Percentiles rank a stretch among this genome's conserved stretches.
phyloP scores from a whole-genome alignment of 768 basidiomycete species.

The Coprinopsis marcescibilis region DNA sequence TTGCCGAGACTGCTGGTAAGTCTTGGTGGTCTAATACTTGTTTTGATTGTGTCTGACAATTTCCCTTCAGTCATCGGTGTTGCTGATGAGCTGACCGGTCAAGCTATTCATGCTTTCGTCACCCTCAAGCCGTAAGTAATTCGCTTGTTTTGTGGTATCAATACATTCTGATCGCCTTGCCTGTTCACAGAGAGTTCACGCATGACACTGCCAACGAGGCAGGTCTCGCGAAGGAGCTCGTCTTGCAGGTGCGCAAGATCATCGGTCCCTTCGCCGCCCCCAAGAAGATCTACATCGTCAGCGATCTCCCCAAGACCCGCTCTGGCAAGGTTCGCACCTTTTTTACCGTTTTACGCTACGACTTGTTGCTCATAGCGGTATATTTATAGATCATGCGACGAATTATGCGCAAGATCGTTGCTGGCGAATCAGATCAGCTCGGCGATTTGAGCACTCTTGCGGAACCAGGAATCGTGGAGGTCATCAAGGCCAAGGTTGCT shows the following conservation, averaged over 20 bases:
- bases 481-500: slow-evolving; percentile 77
- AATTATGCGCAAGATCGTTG: slow-evolving; percentile 94
- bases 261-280: slow-evolving; percentile 98
- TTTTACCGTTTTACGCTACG: neutral
- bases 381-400: slow-evolving; percentile 75
- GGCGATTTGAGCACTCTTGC: slow-evolving; percentile 93
- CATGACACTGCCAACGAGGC: slow-evolving; percentile 67
- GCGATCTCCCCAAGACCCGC: slow-evolving; percentile 89
- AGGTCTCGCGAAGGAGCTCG: slow-evolving; percentile 76
- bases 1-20: slow-evolving; percentile 96
- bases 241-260: slow-evolving; percentile 92
- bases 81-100: slow-evolving; percentile 83
- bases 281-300: slow-evolving; percentile 82
- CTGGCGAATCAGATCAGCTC: slow-evolving; percentile 90
- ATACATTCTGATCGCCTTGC: too few species aligned
- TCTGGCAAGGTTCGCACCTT: slow-evolving; percentile 71
- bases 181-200: slow-evolving; percentile 62
- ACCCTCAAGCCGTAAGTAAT: slow-evolving; percentile 85
- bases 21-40: slow-evolving; percentile 26
- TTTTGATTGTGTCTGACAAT: neutral
- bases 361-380: neutral
- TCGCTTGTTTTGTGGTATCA: too few species aligned
- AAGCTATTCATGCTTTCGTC: slow-evolving; percentile 92
- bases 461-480: slow-evolving; percentile 80
- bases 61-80: slow-evolving; percentile 63